phyloP scores from a whole-genome alignment of 106 monocot genomes.

The Xerophyta viscosa region DNA sequence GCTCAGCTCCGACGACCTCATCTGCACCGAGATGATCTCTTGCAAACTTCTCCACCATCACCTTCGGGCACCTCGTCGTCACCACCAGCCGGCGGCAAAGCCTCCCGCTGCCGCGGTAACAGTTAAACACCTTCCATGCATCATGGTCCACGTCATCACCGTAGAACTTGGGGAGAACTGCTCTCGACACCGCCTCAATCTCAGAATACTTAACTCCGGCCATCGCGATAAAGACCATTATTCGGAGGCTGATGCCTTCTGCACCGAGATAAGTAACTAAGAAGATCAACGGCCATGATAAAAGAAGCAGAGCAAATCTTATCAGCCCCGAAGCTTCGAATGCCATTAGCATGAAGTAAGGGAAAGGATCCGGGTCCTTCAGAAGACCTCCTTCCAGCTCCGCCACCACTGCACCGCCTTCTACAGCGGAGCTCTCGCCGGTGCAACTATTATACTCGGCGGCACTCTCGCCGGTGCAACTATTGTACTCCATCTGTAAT shows the following conservation, averaged over 20 bases:
- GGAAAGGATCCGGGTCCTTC: conserved; percentile 50
- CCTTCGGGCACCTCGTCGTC: conserved; percentile 45
- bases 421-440: too few species aligned
- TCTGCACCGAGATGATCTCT: conserved; percentile 69
- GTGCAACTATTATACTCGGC: too few species aligned
- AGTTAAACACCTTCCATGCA: conserved; percentile 53
- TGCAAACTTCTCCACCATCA: conserved; percentile 79
- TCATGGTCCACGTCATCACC: conserved; percentile 60
- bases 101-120: conserved; percentile 10
- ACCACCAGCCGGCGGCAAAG: conserved; percentile 13
- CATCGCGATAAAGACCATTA: conserved; percentile 49
- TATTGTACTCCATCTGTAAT: too few species aligned
- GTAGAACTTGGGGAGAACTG: conserved; percentile 89
- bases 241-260: conserved; percentile 15
- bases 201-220: conserved; percentile 53
- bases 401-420: conserved; percentile 25
- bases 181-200: conserved; percentile 63
- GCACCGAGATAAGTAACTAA: conserved; percentile 6
- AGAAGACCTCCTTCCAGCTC: conserved; percentile 77
- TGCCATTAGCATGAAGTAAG: conserved; percentile 91
- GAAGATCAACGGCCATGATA: conserved; percentile 48
- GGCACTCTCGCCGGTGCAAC: too few species aligned
- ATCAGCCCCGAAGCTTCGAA: conserved; percentile 80
- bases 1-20: conserved; percentile 62
- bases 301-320: conserved; percentile 49